A percentile compares a stretch with the other conserved stretches of the same genome.
Conservation (phyloP, 2,329 filamentous ascomycete species). For the Fusarium sp. region DNA sequence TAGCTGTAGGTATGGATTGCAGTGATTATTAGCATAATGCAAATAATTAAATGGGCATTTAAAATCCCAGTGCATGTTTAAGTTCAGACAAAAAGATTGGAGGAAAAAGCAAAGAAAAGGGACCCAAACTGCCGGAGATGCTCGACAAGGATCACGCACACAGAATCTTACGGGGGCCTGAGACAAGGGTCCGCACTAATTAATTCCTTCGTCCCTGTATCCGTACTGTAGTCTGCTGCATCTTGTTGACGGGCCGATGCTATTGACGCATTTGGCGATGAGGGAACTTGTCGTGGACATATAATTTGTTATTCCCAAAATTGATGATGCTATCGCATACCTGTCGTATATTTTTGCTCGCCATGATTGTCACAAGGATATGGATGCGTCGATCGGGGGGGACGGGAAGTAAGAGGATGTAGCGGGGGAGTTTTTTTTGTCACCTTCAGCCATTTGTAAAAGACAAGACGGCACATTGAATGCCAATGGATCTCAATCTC, state of each 20-base stretch:
- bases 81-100: neutral
- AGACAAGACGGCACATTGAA: neutral
- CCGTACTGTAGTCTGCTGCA: neutral
- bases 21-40: neutral
- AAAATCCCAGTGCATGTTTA: neutral
- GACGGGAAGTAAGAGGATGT: neutral
- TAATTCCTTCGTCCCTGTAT: neutral
- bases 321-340: neutral
- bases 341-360: neutral
- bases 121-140: conserved; percentile 17
- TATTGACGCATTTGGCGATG: neutral
- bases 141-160: conserved; percentile 3
- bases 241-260: conserved; percentile 16
- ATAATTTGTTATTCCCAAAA: neutral
- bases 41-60: neutral
- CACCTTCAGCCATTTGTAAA: neutral
- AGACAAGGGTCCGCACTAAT: conserved; percentile 17
- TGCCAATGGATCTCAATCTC: neutral
- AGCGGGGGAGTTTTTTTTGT: conserved; percentile 4
- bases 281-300: neutral
- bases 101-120: conserved; percentile 21
- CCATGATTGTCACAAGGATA: conserved; percentile 24
- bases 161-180: neutral
- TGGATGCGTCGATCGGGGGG: conserved; percentile 14
- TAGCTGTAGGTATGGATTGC: neutral